Evolutionary conservation across 2,329 filamentous ascomycete species (phyloP), one percentile per base, ranked within the genome.

Genomic region (Aspergillus eucalypticola): DNA sequence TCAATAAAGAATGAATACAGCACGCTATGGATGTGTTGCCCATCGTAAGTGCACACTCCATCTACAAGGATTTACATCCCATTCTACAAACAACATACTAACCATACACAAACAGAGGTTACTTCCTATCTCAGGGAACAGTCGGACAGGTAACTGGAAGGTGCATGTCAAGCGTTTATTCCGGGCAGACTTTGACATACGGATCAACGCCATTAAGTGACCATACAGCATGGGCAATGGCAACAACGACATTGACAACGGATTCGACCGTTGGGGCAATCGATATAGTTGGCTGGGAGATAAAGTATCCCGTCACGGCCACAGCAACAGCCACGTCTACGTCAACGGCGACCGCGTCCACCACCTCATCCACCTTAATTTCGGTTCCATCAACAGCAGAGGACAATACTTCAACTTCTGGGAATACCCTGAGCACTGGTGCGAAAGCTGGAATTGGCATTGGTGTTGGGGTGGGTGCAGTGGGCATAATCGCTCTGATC

Each of bases 11-110:
- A 60, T 17, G 13, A n/a, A 8, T 49, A 29, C n/a, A 60, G 54
- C 23, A 60, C 41, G 23, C 50, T 54, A n/a, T 54, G 25, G 4
- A 60, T 54, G 59, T 60, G 59, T 23, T 60, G 54, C 19, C 59
- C 59, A 6, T 42, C 49, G 59, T 57, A 23, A 54, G 59, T 48
- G 10, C 3, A 2, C 19, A 2, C 7, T 2, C 6, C n/a, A n/a
- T 19, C 2, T 13, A 17, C 3, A 0, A 25, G n/a, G 6, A 2
- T 13, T 1, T 13, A 19, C 11, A 8, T 35, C 21, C 0, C 4
- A 5, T 32, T 32, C 8, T 32, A 5, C 29, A 13, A n/a, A n/a
- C 6, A 15, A 21, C 17, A 35, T 10, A 23, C 21, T 11, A 3
- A 42, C 6, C 3, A 2, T 7, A 42, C 11, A 15, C 17, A 44